Conservation (phyloP, 257 asterid genomes). For the Capsicum pubescens region DNA sequence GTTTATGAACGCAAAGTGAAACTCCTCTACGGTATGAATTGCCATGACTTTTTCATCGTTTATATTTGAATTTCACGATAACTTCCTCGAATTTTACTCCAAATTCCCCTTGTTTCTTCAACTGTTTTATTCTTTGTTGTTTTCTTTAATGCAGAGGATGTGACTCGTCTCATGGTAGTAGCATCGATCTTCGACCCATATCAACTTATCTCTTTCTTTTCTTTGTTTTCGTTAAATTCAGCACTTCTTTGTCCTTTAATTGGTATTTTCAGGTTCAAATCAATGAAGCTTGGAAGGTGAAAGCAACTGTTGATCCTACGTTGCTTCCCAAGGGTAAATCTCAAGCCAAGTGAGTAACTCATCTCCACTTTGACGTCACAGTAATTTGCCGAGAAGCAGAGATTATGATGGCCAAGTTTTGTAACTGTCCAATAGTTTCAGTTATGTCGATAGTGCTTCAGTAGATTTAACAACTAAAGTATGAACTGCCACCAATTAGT, state of each 20-base stretch:
- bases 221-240: constrained; percentile 19
- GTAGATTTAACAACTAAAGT: background rate
- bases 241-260: background rate
- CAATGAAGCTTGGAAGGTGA: constrained; percentile 91
- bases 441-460: constrained; percentile 12
- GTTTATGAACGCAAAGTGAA: constrained; percentile 94
- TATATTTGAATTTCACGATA: background rate
- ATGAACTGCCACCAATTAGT: background rate
- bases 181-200: constrained; percentile 8
- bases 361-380: background rate
- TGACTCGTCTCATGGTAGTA: constrained; percentile 82
- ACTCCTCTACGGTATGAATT: constrained; percentile 71
- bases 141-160: constrained; percentile 69
- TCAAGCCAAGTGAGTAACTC: constrained; percentile 73
- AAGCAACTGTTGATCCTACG: constrained; percentile 66
- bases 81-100: constrained; percentile 20
- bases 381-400: background rate
- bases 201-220: background rate
- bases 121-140: background rate
- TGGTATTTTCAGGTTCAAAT: constrained; percentile 66
- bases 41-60: background rate
- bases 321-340: constrained; percentile 68
- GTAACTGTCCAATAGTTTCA: background rate
- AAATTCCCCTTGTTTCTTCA: background rate
- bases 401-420: background rate